A percentile compares a stretch with the other conserved stretches of the same genome.
Evolutionary conservation across 2,329 filamentous ascomycete species (phyloP).

Genomic region (Thermoascus crustaceus): DNA sequence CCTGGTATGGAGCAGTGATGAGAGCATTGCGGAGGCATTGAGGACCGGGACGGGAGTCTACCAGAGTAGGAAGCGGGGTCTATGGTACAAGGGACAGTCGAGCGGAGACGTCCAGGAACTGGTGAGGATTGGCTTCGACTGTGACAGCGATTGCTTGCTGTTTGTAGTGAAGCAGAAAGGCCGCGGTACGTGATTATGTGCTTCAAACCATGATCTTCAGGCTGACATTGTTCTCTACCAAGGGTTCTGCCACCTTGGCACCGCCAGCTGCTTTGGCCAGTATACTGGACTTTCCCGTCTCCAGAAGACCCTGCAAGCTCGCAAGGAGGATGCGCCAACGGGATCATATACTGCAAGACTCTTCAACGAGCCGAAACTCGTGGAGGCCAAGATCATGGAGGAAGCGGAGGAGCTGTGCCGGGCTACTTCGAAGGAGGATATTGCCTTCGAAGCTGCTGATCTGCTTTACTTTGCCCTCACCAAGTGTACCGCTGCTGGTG

Average conservation of each 20-base stretch:
- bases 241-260: constrained; percentile 89
- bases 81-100: constrained; percentile 95
- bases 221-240: constrained; percentile 12
- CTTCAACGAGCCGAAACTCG: constrained; percentile 82
- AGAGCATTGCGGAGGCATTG: constrained; percentile 81
- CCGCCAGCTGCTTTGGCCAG: constrained; percentile 84
- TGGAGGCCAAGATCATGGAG: constrained; percentile 96
- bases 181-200: constrained; percentile 42
- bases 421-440: constrained; percentile 69
- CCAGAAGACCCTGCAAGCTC: constrained; percentile 74
- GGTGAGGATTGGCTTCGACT: constrained; percentile 76
- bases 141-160: constrained; percentile 84
- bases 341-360: constrained; percentile 91
- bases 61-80: constrained; percentile 85
- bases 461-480: constrained; percentile 92
- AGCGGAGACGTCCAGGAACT: constrained; percentile 92
- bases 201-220: neutral
- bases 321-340: constrained; percentile 72
- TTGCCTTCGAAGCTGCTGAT: constrained; percentile 92
- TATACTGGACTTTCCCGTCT: constrained; percentile 73
- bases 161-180: constrained; percentile 88
- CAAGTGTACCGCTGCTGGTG: constrained; percentile 77
- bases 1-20: constrained; percentile 86
- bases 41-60: constrained; percentile 80
- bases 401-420: constrained; percentile 93